Evolutionary conservation across 2,329 filamentous ascomycete genomes (phyloP), one percentile per base, ranked within the genome.

Genomic region (Fusarium drepaniforme): DNA sequence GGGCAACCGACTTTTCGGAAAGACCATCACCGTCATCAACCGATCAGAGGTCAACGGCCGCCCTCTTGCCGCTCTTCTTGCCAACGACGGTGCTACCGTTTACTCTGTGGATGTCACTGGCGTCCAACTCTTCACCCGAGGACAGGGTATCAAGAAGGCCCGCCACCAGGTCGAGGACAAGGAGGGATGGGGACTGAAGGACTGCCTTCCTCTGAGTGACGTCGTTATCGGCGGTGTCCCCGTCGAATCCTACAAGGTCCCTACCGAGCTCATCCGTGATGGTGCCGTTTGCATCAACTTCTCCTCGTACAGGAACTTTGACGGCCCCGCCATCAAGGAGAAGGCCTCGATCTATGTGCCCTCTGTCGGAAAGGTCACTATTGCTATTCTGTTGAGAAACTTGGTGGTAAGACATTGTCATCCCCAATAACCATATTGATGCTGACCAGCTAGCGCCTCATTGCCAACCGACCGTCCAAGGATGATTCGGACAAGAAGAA

Each of bases 241-340:
- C 0, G 91, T 92, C 28, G 93, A 98, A 74, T 90, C 88, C 71
- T 99, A 93, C 89, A 98, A 98, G 87, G 93, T 99, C 30, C 94
- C 96, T 8, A 93, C 93, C 5, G 90, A 94, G 62, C 86, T 97
- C 72, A 88, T 99, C 79, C 91, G 95, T 57, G 94, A 98, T 67
- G 97, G 97, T 58, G 96, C 94, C 35, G 94, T 98, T n/a, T 99
- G 97, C 88, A 96, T 99, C 86, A 99, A 99, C 85, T 98, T 99
- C 83, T 97, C 95, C 9, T 98, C 94, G 62, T 95, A 94, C 84
- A 94, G 96, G 87, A 98, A 99, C 85, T 98, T 98, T 84, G 92
- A 93, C 71, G 89, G 89, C 1, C 92, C 93, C 0, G 93, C 94
- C 58, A 92, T 98, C 76, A 98, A 98, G 86, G 94, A 98, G 83